Evolutionary conservation across 1,284 basidiomycete species (phyloP).

Genomic region (Ganoderma lucidum): DNA sequence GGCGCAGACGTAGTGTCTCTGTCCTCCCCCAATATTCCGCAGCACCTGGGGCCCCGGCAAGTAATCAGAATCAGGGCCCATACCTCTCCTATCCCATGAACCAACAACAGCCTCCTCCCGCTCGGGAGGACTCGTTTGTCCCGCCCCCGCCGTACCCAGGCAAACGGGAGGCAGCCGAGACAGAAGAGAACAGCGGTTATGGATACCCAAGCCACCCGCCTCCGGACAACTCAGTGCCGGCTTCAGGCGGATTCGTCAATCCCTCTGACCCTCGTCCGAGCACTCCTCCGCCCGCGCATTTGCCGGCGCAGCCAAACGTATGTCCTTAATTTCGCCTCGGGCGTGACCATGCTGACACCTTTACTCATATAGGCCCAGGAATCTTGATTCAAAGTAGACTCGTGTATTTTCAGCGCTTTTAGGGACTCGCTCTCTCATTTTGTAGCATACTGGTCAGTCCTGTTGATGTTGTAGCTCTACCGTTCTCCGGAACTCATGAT

Average conservation of each 20-base stretch:
- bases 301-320: background rate
- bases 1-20: slow-evolving; percentile 21
- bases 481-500: background rate
- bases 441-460: background rate
- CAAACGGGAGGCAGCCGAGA: slow-evolving; percentile 20
- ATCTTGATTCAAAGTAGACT: background rate
- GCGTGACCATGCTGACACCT: background rate
- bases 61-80: slow-evolving; percentile 25
- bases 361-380: background rate
- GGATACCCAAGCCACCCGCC: slow-evolving; percentile 16
- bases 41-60: background rate
- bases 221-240: slow-evolving; percentile 7
- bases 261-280: slow-evolving; percentile 22
- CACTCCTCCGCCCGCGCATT: slow-evolving; percentile 14
- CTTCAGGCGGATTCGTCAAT: slow-evolving; percentile 23
- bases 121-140: slow-evolving; percentile 9
- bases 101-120: slow-evolving; percentile 17
- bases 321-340: background rate
- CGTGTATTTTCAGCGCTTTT: background rate
- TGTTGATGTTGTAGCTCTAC: background rate
- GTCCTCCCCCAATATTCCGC: slow-evolving; percentile 21
- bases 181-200: slow-evolving; percentile 28
- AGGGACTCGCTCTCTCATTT: background rate
- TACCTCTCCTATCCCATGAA: slow-evolving; percentile 21
- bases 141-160: slow-evolving; percentile 33